Evolutionary conservation across 768 basidiomycete species (phyloP).

Genomic region (Tylopilus sp.): DNA sequence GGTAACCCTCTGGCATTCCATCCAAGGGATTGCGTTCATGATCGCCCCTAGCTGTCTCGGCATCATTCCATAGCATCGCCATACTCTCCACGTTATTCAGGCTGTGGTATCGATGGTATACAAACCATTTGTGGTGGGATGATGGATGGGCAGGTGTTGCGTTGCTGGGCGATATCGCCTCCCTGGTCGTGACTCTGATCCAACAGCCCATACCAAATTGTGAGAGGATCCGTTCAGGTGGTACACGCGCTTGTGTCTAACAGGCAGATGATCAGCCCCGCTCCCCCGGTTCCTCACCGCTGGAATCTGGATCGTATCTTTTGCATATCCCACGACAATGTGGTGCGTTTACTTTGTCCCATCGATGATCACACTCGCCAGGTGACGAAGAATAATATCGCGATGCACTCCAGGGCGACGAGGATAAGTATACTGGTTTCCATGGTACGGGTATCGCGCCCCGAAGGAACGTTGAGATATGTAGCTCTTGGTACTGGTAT

Average conservation of each 20-base stretch:
- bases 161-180: background rate
- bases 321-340: conserved; percentile 18
- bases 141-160: background rate
- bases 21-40: background rate
- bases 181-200: background rate
- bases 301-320: conserved; percentile 16
- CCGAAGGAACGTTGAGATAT: no score
- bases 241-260: background rate
- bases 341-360: conserved; percentile 4
- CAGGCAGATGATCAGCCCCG: background rate
- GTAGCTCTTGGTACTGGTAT: no score
- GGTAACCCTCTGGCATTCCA: conserved; percentile 4
- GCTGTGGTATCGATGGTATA: background rate
- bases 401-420: no score
- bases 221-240: background rate
- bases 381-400: no score
- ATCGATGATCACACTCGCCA: no score
- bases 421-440: no score
- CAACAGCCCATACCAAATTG: background rate
- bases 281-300: conserved; percentile 6
- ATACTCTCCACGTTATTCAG: background rate
- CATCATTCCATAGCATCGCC: conserved; percentile 17
- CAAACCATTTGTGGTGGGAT: background rate
- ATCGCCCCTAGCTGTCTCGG: conserved; percentile 8
- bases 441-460: no score